Evolutionary conservation across 169 alveolate genomes (phyloP).

Genomic region (Plasmodium inui): DNA sequence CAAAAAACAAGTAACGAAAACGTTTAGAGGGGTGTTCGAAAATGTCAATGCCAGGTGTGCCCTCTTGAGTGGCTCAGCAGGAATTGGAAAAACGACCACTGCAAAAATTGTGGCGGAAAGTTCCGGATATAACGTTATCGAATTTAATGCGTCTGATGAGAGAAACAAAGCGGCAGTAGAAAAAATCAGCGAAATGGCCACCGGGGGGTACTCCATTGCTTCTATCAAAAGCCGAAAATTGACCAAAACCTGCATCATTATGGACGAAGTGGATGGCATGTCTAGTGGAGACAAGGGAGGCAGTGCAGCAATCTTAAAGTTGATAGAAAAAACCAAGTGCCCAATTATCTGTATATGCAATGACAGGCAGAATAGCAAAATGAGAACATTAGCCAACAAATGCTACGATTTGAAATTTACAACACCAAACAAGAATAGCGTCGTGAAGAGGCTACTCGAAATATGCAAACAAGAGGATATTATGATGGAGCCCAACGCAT

Average conservation of each 20-base stretch:
- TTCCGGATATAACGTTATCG: conserved; percentile 93
- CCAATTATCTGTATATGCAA: conserved; percentile 98
- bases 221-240: conserved; percentile 74
- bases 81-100: conserved; percentile 98
- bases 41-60: conserved; percentile 94
- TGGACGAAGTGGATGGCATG: conserved; percentile 99
- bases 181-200: conserved; percentile 84
- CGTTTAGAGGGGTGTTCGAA: conserved; percentile 51
- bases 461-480: conserved; percentile 93
- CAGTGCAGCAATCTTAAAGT: conserved; percentile 92
- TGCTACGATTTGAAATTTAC: conserved; percentile 95
- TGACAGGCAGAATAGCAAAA: conserved; percentile 88
- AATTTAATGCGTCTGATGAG: conserved; percentile 97
- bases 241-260: conserved; percentile 86
- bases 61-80: conserved; percentile 98
- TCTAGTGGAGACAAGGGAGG: conserved; percentile 99
- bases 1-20: conserved; percentile 79
- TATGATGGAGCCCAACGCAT: conserved; percentile 86
- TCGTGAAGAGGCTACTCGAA: conserved; percentile 87
- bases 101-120: conserved; percentile 92
- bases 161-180: conserved; percentile 95
- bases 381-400: conserved; percentile 91
- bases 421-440: conserved; percentile 89
- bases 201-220: conserved; percentile 84
- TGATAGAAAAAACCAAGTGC: conserved; percentile 93